Evolutionary conservation across 2,329 filamentous ascomycete genomes (phyloP).

Genomic region (Penicillium rolfsii): DNA sequence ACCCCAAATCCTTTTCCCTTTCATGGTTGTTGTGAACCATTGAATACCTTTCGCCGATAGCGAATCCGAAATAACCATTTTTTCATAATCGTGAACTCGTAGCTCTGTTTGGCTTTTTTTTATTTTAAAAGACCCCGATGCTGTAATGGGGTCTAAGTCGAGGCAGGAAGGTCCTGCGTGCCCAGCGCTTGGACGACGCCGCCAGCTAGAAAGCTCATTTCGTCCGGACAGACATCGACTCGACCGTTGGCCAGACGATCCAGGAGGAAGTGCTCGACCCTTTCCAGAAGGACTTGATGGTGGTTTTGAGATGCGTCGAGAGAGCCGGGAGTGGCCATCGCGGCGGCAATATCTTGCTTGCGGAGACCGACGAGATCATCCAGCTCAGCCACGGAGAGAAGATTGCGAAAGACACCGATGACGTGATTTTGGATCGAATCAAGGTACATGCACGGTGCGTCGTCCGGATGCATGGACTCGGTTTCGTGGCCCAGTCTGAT

Average conservation of each 20-base stretch:
- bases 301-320: conserved; percentile 10
- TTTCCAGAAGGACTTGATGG: conserved; percentile 34
- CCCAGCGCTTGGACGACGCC: conserved; percentile 41
- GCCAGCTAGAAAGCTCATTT: conserved; percentile 47
- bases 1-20: conserved; percentile 15
- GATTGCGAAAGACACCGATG: conserved; percentile 45
- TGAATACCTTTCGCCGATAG: conserved; percentile 13
- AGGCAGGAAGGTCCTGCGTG: conserved; percentile 23
- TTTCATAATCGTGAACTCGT: conserved; percentile 32
- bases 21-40: conserved; percentile 16
- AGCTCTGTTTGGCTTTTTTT: conserved; percentile 6
- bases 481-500: conserved; percentile 38
- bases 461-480: conserved; percentile 40
- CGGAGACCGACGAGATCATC: conserved; percentile 37
- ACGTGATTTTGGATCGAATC: conserved; percentile 44
- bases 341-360: conserved; percentile 25
- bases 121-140: background rate
- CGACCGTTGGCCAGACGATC: conserved; percentile 38
- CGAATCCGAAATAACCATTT: conserved; percentile 15
- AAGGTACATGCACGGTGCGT: conserved; percentile 39
- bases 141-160: background rate
- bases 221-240: conserved; percentile 40
- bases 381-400: conserved; percentile 44
- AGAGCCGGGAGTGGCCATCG: conserved; percentile 16
- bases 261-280: conserved; percentile 40